Conservation (phyloP, 805 yeast species). For the Wickerhamiella qilinensis region DNA sequence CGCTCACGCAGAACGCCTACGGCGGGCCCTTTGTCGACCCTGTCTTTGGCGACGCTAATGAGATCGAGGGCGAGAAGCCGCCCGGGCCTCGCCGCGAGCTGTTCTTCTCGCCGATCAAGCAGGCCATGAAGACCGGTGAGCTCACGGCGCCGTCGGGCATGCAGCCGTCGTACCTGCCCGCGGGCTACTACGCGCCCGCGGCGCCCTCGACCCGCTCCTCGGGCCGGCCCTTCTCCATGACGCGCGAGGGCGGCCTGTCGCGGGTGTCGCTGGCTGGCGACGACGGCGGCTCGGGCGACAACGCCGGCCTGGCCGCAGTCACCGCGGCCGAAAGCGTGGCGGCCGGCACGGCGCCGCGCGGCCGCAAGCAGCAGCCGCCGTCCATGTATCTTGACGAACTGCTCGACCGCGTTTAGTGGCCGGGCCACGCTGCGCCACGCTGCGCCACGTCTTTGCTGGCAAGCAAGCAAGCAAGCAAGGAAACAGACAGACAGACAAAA, state of each 20-base stretch:
- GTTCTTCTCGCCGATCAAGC: conserved; percentile 71
- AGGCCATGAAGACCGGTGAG: conserved; percentile 36
- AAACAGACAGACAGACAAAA: no score
- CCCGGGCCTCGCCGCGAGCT: conserved; percentile 14
- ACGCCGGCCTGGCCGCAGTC: background rate
- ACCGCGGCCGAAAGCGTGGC: background rate
- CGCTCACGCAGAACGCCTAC: conserved; percentile 9
- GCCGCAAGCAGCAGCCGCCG: conserved; percentile 20
- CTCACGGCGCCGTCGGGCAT: conserved; percentile 3
- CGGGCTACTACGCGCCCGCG: conserved; percentile 9
- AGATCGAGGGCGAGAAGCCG: conserved; percentile 1
- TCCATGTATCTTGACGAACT: conserved; percentile 24
- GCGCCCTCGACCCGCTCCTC: conserved; percentile 1
- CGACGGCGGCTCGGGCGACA: background rate
- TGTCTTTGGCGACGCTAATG: conserved; percentile 10
- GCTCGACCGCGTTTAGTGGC: conserved; percentile 13
- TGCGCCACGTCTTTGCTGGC: no score
- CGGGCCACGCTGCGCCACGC: no score
- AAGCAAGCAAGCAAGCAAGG: no score
- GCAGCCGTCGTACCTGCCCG: conserved; percentile 11
- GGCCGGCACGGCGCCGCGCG: background rate
- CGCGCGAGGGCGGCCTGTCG: conserved; percentile 2
- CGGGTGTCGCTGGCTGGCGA: background rate
- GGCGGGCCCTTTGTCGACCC: conserved; percentile 15
- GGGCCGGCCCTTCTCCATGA: conserved; percentile 2